Percentiles rank a stretch among this genome's conserved stretches.
Evolutionary conservation across 495 filamentous ascomycete species (phyloP).

Genomic region (Aspergillus wentii): DNA sequence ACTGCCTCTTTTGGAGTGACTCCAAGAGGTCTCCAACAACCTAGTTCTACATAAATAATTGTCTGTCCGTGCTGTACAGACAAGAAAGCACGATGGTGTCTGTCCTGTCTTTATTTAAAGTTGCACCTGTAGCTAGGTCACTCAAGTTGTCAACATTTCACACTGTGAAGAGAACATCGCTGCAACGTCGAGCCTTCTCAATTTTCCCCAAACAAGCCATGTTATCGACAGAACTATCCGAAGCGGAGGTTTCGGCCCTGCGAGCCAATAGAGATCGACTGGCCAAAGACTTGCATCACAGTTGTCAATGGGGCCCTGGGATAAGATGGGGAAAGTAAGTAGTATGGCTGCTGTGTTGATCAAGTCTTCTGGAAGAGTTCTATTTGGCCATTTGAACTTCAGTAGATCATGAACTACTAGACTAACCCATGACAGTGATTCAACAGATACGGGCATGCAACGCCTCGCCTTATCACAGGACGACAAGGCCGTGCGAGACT

Average conservation of each 20-base stretch:
- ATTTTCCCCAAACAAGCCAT: slow-evolving; percentile 24
- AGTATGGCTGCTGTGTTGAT: background rate
- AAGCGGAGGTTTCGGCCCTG: slow-evolving; percentile 38
- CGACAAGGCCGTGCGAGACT: slow-evolving; percentile 68
- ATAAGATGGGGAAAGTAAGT: slow-evolving; percentile 62
- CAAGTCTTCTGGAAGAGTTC: too few relatives aligned
- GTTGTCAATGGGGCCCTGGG: slow-evolving; percentile 62
- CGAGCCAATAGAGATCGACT: slow-evolving; percentile 56
- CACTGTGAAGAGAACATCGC: slow-evolving; percentile 1
- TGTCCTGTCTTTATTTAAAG: background rate
- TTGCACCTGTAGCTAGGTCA: slow-evolving; percentile 2
- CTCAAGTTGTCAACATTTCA: slow-evolving; percentile 1
- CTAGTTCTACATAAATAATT: background rate
- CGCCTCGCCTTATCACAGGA: slow-evolving; percentile 63
- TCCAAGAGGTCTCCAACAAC: background rate
- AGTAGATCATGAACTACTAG: background rate
- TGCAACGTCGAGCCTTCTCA: slow-evolving; percentile 18
- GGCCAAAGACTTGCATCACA: slow-evolving; percentile 58
- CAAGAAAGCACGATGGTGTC: background rate
- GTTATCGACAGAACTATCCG: slow-evolving; percentile 36
- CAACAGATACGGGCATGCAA: slow-evolving; percentile 62
- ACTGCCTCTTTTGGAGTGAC: background rate
- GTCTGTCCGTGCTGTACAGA: background rate
- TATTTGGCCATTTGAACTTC: too few relatives aligned
- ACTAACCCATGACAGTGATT: slow-evolving; percentile 30